These are phyloP conservation scores for Diversispora eburnea DNA, from an alignment of 192 early-diverging fungal species.

Conservation along the genomic window DNA sequence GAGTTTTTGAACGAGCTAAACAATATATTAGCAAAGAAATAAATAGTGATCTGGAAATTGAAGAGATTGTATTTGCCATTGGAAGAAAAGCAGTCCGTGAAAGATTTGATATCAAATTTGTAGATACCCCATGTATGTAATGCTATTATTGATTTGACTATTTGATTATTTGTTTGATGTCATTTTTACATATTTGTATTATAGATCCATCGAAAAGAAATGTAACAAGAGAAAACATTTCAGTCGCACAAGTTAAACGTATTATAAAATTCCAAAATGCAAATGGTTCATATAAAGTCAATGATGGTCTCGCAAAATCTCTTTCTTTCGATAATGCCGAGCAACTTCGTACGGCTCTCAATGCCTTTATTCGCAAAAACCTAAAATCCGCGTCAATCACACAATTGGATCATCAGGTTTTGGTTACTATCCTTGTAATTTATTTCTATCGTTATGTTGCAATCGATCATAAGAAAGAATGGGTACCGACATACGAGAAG, in stretches of 20 bases:
- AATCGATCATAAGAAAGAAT: conserved; percentile 2
- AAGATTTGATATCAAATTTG: conserved; percentile 9
- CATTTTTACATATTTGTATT: too few species aligned
- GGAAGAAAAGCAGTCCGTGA: conserved; percentile 17
- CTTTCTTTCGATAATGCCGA: conserved; percentile 15
- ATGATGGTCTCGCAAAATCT: conserved; percentile 6
- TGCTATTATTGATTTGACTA: too few species aligned
- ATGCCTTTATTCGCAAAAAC: background rate
- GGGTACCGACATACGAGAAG: background rate
- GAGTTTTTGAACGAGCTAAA: conserved; percentile 22
- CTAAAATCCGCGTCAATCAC: background rate
- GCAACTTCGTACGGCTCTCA: background rate
- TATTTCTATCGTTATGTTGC: conserved; percentile 16
- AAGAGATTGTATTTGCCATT: conserved; percentile 6
- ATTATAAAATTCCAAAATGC: conserved; percentile 1
- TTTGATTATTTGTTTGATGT: too few species aligned
- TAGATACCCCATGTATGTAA: conserved; percentile 8
- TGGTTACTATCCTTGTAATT: conserved; percentile 3
- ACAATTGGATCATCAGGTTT: background rate
- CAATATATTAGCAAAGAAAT: conserved; percentile 15
- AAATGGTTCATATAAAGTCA: background rate
- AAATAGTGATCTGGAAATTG: conserved; percentile 14
- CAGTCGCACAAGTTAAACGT: background rate
- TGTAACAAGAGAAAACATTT: background rate
- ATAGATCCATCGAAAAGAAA: too few species aligned